Conservation (phyloP, 208 protist species). For the Leishmania braziliensis region DNA sequence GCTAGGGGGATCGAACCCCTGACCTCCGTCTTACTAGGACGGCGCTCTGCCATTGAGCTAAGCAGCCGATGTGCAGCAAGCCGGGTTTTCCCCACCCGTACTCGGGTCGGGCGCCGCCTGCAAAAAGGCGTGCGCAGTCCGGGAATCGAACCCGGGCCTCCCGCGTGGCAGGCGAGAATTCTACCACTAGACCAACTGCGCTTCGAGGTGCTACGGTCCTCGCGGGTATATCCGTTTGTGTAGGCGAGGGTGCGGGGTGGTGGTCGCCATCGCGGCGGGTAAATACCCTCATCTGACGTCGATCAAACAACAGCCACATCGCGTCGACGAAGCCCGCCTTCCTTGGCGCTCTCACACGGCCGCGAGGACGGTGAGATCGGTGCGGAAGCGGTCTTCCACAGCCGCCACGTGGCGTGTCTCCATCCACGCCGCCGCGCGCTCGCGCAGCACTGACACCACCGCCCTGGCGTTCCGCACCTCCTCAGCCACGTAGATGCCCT, state of each 20-base stretch:
- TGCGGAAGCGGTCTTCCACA: conserved; percentile 12
- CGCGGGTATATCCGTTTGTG: not conserved
- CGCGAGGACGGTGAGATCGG: conserved; percentile 16
- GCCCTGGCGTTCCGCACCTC: conserved; percentile 34
- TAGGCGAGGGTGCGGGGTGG: not conserved
- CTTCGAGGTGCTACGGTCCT: not conserved
- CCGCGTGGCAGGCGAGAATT: conserved; percentile 92
- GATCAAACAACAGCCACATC: not conserved
- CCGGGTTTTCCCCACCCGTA: no score
- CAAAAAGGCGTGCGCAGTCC: conserved; percentile 85
- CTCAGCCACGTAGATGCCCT: conserved; percentile 39
- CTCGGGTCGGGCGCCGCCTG: no score
- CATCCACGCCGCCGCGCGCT: conserved; percentile 8
- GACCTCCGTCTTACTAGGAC: conserved; percentile 93
- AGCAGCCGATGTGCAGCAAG: conserved; percentile 45
- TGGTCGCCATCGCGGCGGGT: not conserved
- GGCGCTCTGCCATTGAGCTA: conserved; percentile 89
- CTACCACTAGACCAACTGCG: conserved; percentile 95
- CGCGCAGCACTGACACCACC: conserved; percentile 32
- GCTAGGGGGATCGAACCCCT: conserved; percentile 92
- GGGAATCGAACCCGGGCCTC: conserved; percentile 94
- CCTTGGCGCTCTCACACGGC: not conserved
- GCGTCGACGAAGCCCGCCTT: not conserved
- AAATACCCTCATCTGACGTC: not conserved
- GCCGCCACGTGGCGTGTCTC: not conserved